A percentile compares a stretch with the other conserved stretches of the same genome.
These are phyloP conservation scores for Euphorbia tirucalli DNA, from an alignment of 345 rosid species.

Conservation along the genomic window DNA sequence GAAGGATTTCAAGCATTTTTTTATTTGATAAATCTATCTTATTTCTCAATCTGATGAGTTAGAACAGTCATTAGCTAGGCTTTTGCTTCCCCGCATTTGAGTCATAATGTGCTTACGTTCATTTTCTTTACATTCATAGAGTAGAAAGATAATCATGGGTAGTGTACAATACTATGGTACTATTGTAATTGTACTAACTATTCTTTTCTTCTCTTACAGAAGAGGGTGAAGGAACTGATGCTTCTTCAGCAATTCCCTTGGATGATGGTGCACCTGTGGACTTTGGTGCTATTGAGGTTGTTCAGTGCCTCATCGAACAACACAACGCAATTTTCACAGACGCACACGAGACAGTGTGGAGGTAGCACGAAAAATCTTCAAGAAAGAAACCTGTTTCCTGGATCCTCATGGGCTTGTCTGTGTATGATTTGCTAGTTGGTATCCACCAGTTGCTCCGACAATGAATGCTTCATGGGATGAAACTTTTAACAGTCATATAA, in stretches of 20 bases:
- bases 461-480: neutral
- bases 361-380: slow-evolving; percentile 23
- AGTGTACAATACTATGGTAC: neutral
- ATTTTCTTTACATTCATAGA: neutral
- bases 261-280: slow-evolving; percentile 71
- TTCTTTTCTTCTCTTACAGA: slow-evolving; percentile 40
- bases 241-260: slow-evolving; percentile 67
- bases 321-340: slow-evolving; percentile 86
- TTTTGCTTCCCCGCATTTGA: neutral
- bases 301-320: slow-evolving; percentile 81
- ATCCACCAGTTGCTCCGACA: neutral
- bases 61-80: neutral
- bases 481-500: neutral
- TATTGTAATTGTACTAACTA: neutral
- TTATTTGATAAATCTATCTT: neutral
- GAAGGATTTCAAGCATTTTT: too few relatives aligned
- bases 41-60: neutral
- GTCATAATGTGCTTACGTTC: neutral
- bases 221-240: slow-evolving; percentile 64
- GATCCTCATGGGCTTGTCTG: neutral
- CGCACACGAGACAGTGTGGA: slow-evolving; percentile 74
- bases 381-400: neutral
- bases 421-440: too few relatives aligned
- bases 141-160: neutral
- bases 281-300: slow-evolving; percentile 76